Evolutionary conservation across 1,139 yeast genomes (phyloP), one percentile per base, ranked within the genome.

Genomic region (Candida sp.): DNA sequence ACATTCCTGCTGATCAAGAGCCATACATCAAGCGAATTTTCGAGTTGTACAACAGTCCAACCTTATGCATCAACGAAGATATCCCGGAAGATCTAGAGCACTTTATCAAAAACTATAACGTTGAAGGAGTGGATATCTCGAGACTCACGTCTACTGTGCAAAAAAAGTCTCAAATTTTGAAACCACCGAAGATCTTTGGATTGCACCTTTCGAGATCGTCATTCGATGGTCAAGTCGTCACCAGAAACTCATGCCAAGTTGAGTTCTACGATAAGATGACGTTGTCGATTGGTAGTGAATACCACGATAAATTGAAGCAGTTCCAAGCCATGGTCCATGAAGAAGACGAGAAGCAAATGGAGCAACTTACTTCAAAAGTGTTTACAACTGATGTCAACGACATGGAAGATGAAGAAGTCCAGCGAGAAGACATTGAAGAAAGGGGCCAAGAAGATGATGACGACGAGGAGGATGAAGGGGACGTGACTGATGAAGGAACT

Each of bases 181-280:
- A 80, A 54, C 82, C 92, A 3, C 97, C 98, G 0, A 77, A 81
- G 49, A 75, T 90, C 9, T 75, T 92, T 54, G 83, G 90, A 0
- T 71, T 93, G 22, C 98, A 93, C 65, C 72, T 93, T 48, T 90
- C 97, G 5, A 77, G 98, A 59, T 91, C 97, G 0, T 79, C 88
- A 37, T 92, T 81, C 63, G 80, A 83, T 49, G 92, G 90, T n/a
- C 82, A 83, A 47, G 83, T 81, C 30, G 84, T 89, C 2, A 78
- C 87, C 3, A 81, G 97, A 61, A 93, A 92, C 66, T 75, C 89
- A 5, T 91, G 97, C 66, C 75, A 84, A 49, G 93, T 93, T 5
- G 65, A 75, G 3, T 88, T 88, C 59, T 83, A 80, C 23, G 94
- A 88, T 58, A 66, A 63, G 3, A 64, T 92, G 50, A 75, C 76